These are phyloP conservation scores for Fraxinus latifolia DNA, from an alignment of 305 asterid genomes.

Conservation along the genomic window DNA sequence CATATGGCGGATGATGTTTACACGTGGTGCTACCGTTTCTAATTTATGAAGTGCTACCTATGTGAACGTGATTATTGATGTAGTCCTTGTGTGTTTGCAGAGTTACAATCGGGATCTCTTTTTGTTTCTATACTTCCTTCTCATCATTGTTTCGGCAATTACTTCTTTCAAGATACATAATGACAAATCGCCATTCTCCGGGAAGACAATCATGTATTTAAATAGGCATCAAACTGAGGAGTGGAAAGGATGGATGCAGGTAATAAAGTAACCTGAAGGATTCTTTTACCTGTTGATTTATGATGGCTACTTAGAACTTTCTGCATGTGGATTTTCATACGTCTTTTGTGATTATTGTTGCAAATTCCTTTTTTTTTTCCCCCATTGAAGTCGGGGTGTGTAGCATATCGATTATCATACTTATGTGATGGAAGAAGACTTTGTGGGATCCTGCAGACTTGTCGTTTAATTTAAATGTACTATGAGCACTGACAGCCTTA, in stretches of 20 bases:
- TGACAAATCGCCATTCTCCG: constrained; percentile 77
- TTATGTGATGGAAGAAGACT: background rate
- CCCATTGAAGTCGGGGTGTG: background rate
- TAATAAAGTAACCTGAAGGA: constrained; percentile 25
- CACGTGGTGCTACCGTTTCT: constrained; percentile 1
- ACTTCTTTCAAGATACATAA: constrained; percentile 83
- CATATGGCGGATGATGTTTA: background rate
- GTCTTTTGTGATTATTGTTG: background rate
- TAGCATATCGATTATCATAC: background rate
- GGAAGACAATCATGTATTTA: constrained; percentile 75
- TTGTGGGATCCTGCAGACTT: background rate
- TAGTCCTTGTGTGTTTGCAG: constrained; percentile 42
- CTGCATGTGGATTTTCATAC: background rate
- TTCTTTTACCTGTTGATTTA: background rate
- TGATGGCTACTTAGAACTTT: background rate
- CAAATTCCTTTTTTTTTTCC: background rate
- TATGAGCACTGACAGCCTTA: background rate
- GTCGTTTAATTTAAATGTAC: background rate
- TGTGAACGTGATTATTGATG: constrained; percentile 9
- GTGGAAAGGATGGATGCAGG: constrained; percentile 99
- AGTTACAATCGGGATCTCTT: constrained; percentile 80
- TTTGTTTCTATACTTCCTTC: constrained; percentile 83
- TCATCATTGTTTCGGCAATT: constrained; percentile 74
- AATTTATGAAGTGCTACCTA: constrained; percentile 6
- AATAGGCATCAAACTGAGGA: constrained; percentile 96